Percentiles rank a stretch among this genome's conserved stretches.
These are phyloP conservation scores for Endoconidiophora laricicola DNA, from an alignment of 2,329 filamentous ascomycete genomes.

Conservation along the genomic window DNA sequence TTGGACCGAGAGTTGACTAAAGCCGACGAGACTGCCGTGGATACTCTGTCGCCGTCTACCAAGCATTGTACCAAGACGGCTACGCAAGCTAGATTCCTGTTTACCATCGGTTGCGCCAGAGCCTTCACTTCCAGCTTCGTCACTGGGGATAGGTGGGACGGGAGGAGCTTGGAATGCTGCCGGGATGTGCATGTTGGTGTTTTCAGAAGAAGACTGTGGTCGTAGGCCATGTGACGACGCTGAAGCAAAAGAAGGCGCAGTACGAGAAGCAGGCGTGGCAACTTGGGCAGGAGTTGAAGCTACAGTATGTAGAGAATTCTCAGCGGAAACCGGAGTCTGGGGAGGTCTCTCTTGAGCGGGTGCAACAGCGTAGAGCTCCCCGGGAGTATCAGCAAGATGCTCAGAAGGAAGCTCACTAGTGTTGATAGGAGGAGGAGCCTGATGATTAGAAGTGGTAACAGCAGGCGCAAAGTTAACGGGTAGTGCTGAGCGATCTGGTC, in stretches of 20 bases:
- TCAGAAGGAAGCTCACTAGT: not conserved
- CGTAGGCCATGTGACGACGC: constrained; percentile 8
- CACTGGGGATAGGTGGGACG: constrained; percentile 14
- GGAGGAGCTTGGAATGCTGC: constrained; percentile 11
- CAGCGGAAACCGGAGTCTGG: constrained; percentile 9
- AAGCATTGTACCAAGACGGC: constrained; percentile 54
- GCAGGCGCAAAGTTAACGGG: constrained; percentile 13
- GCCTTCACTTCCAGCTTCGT: constrained; percentile 28
- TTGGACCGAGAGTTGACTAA: constrained; percentile 37
- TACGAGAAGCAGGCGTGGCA: constrained; percentile 9
- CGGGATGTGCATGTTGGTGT: constrained; percentile 5
- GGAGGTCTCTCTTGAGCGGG: constrained; percentile 2
- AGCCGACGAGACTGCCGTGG: constrained; percentile 44
- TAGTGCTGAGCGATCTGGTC: constrained; percentile 13
- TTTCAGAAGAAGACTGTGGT: constrained; percentile 6
- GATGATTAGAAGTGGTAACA: not conserved
- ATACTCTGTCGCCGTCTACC: constrained; percentile 49
- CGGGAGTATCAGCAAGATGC: not conserved
- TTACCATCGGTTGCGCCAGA: constrained; percentile 19
- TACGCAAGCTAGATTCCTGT: constrained; percentile 15
- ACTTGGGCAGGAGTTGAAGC: constrained; percentile 5
- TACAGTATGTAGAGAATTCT: constrained; percentile 8
- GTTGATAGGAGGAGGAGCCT: not conserved
- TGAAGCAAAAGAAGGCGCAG: constrained; percentile 1
- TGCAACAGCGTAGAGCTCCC: not conserved